Percentiles rank a stretch among this genome's conserved stretches.
These are phyloP conservation scores for Komagataea norvegica DNA, from an alignment of 1,139 yeast genomes.

Conservation along the genomic window DNA sequence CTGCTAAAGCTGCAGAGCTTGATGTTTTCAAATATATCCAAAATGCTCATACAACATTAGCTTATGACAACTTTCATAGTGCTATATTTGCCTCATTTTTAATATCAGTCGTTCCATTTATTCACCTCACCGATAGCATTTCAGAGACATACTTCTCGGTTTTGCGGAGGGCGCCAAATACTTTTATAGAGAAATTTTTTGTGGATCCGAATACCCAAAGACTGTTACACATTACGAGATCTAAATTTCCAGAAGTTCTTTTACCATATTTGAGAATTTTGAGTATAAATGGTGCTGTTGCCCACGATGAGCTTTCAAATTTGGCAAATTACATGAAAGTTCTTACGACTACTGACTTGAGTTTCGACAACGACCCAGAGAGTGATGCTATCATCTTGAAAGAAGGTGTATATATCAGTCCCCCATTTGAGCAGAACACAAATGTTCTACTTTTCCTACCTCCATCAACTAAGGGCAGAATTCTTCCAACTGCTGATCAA, in stretches of 20 bases:
- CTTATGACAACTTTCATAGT: slow-evolving; percentile 50
- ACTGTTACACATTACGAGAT: slow-evolving; percentile 55
- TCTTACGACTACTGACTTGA: slow-evolving; percentile 27
- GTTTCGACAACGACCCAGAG: slow-evolving; percentile 32
- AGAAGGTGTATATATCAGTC: slow-evolving; percentile 36
- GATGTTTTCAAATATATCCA: slow-evolving; percentile 45
- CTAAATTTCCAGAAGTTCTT: slow-evolving; percentile 71
- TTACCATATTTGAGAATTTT: slow-evolving; percentile 59
- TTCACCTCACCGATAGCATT: slow-evolving; percentile 52
- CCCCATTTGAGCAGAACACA: slow-evolving; percentile 37
- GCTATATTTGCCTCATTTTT: slow-evolving; percentile 58
- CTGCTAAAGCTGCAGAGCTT: slow-evolving; percentile 41
- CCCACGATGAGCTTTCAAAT: slow-evolving; percentile 55
- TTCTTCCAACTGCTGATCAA: slow-evolving; percentile 44
- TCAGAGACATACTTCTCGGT: slow-evolving; percentile 49
- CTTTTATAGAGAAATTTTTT: slow-evolving; percentile 55
- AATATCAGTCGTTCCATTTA: slow-evolving; percentile 56
- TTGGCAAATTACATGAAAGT: slow-evolving; percentile 57
- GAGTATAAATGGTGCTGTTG: slow-evolving; percentile 61
- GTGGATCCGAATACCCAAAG: slow-evolving; percentile 48
- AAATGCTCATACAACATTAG: slow-evolving; percentile 39
- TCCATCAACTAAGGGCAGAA: slow-evolving; percentile 65
- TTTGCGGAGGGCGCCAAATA: slow-evolving; percentile 49
- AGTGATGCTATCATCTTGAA: slow-evolving; percentile 36
- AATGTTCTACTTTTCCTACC: slow-evolving; percentile 39